Base-by-base conservation (phyloP, 2,329 filamentous ascomycete species). In the Stagonosporopsis cucurbitacearum region DNA sequence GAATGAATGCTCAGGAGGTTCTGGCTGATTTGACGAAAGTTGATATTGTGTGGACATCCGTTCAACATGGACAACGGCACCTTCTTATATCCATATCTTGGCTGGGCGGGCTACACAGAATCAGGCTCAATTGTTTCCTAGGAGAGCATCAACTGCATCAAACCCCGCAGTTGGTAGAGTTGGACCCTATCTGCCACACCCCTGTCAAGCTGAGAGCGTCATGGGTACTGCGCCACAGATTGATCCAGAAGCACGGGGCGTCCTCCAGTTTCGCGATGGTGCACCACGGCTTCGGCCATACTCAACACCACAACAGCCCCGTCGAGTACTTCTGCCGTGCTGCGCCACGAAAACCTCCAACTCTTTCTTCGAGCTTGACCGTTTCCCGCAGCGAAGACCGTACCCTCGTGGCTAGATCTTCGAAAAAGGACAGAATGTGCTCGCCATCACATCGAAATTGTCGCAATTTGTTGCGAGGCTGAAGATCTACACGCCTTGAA, bases 101-200 rank as follows among this genome's bases (percentile, higher is more conserved):
- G 19, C 22, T 23, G 12, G 22, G 35, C 20, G 51, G 35, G 32
- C 48, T 25, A 50, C 37, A 20, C 15, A 28, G 47, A 44, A 36
- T 42, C 37, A 33, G 47, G 39, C 33, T 36, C 6, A 39, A 19
- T 33, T 51, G 7, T 23, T 28, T 45, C 47, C 37, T 32, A 28
- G 43, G 42, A 13, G 6, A 25, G 33, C 20, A 36, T 49, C 40
- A 30, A 45, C 22, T 15, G 46, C 52, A 46, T 50, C 47, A 42
- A 41, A 56, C 53, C 53, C 53, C 53, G 53, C 53, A 56, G 42
- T 56, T 56, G 37, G 47, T 56, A 47, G 53, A 56, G 53, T 46
- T 46, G 25, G 48, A 47, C 33, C 42, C 28, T 33, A 37, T 50
- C 52, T 50, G 35, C n/a, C 33, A 20, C 23, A 46, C 28, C 53